Evolutionary conservation across 345 rosid genomes (phyloP), one percentile per base, ranked within the genome.

Genomic region (Noccaea caerulescens): DNA sequence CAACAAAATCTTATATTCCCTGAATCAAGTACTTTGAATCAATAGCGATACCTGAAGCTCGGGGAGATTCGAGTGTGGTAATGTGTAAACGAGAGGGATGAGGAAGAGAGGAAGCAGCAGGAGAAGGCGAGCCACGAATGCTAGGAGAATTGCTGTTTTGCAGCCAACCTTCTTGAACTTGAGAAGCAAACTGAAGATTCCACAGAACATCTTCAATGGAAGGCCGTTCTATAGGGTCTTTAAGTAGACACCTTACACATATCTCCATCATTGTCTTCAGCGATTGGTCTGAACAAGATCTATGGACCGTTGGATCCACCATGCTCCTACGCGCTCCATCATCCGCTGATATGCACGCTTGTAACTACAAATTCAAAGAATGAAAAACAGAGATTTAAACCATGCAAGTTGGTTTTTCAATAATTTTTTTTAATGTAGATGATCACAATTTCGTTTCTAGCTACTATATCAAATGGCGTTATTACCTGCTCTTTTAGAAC

Each of bases 121-220:
- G 75, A 42, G 75, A 69, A 64, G 80, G 80, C 6, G 80, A 76
- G 18, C 68, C 72, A 4, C 55, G 79, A 10, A 55, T 54, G 71
- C 75, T 76, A 1, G 71, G 16, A n/a, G 75, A 30, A 42, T 76
- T 76, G n/a, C 67, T 76, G 72, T 64, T 70, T 39, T 70, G 75
- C 56, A 55, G 43, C 80, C 80, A 76, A 70, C 76, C 80, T 42
- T 76, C 80, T 63, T 70, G 94, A 61, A 93, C 96, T 81, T 93
- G 98, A 72, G 97, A 86, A 32, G 92, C 91, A 74, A 86, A 93
- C 72, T 93, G 94, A 86, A 93, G 85, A 83, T 94, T 91, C 97
- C 97, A 94, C 23, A 94, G 62, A 13, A 94, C 84, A 66, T 94
- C 99, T 70, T 94, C 99, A 36, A 94, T 72, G 3, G 99, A 86